These are phyloP conservation scores for Scedosporium aurantiacum DNA, from an alignment of 2,329 filamentous ascomycete genomes.

Conservation along the genomic window DNA sequence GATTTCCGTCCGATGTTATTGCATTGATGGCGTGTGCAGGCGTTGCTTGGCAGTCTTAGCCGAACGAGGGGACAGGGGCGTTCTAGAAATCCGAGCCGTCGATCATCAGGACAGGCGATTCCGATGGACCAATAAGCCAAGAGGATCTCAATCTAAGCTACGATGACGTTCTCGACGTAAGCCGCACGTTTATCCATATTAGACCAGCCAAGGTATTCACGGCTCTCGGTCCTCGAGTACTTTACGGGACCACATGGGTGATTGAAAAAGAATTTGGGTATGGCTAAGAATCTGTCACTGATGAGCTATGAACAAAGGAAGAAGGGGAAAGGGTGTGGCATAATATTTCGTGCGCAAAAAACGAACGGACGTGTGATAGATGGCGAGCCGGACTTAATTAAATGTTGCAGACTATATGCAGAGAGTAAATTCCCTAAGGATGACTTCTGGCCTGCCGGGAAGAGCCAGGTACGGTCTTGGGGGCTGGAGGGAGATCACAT, in stretches of 20 bases:
- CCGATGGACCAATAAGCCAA: background rate
- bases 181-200: slow-evolving; percentile 1
- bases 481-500: background rate
- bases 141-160: background rate
- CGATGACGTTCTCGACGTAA: background rate
- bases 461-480: background rate
- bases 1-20: background rate
- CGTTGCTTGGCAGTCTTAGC: background rate
- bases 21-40: background rate
- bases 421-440: background rate
- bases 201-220: background rate
- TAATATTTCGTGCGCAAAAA: background rate
- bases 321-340: background rate
- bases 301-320: background rate
- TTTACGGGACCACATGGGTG: background rate
- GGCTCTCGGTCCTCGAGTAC: background rate
- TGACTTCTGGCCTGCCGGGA: background rate
- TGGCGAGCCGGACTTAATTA: background rate
- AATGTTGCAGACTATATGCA: background rate
- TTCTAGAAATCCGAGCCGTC: background rate
- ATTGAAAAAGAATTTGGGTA: background rate
- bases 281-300: background rate
- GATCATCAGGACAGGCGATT: background rate
- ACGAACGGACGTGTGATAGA: background rate
- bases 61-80: background rate